A percentile compares a stretch with the other conserved stretches of the same genome.
Conservation (phyloP, 768 basidiomycete species). For the Suillus tomentosus region DNA sequence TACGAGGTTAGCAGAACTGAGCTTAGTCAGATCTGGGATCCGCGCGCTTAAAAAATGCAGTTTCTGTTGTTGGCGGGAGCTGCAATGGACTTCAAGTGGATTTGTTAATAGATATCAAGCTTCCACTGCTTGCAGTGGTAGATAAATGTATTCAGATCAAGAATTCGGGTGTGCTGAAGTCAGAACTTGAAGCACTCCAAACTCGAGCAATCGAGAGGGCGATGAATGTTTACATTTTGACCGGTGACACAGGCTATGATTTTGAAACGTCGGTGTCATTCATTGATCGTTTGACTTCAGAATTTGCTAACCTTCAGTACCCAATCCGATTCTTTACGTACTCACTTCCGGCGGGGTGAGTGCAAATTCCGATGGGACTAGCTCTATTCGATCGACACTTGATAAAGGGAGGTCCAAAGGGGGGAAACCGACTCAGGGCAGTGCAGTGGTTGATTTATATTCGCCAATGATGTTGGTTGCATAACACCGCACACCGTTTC, state of each 20-base stretch:
- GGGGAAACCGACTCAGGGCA: background rate
- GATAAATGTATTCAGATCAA: background rate
- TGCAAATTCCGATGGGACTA: background rate
- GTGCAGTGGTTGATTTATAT: background rate
- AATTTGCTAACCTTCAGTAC: background rate
- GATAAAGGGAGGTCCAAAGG: background rate
- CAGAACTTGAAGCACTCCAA: background rate
- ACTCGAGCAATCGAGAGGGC: background rate
- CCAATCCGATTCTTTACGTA: background rate
- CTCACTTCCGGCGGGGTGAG: background rate
- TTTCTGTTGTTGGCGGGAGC: background rate
- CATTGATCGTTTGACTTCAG: background rate
- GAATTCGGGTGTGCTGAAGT: background rate
- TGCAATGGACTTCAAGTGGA: background rate
- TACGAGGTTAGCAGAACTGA: background rate
- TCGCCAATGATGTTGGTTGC: background rate
- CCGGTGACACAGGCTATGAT: background rate
- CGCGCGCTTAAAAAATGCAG: background rate
- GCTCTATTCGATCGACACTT: background rate
- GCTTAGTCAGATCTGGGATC: background rate
- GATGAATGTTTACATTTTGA: background rate
- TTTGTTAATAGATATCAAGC: background rate
- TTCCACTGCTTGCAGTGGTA: background rate
- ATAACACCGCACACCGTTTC: background rate
- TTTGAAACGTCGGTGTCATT: background rate